These are phyloP conservation scores for Microascus cirrosus DNA, from an alignment of 2,329 filamentous ascomycete species.

Conservation along the genomic window DNA sequence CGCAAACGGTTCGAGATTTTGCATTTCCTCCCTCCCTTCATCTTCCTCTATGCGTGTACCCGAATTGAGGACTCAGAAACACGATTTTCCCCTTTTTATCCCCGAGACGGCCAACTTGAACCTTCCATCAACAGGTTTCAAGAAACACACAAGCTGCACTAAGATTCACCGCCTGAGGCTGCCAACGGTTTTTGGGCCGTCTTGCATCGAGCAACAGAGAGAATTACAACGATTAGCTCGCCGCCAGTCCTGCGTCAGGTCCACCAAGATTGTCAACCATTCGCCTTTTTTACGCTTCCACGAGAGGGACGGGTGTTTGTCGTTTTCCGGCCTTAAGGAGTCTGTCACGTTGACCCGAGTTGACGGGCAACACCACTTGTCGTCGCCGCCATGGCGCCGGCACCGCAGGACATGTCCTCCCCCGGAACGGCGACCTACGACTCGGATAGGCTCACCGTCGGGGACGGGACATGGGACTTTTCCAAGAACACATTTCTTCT, in stretches of 20 bases:
- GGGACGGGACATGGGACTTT: slow-evolving; percentile 77
- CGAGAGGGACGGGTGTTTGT: background rate
- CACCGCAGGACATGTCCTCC: slow-evolving; percentile 49
- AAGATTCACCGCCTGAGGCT: background rate
- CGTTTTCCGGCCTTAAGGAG: background rate
- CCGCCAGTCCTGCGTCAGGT: background rate
- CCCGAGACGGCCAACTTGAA: background rate
- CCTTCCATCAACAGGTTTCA: too few relatives aligned
- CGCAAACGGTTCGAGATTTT: background rate
- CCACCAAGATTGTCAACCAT: background rate
- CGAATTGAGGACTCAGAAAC: background rate
- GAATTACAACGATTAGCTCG: background rate
- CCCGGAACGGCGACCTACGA: slow-evolving; percentile 63
- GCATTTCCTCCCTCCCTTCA: background rate
- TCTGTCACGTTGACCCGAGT: background rate
- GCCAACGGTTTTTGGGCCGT: background rate
- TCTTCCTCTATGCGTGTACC: background rate
- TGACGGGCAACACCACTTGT: slow-evolving; percentile 10
- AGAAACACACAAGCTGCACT: too few relatives aligned
- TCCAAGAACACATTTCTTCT: slow-evolving; percentile 66
- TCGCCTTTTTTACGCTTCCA: background rate
- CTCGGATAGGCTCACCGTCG: slow-evolving; percentile 64
- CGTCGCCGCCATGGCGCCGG: slow-evolving; percentile 48
- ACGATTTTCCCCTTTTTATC: background rate
- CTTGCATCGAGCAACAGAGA: background rate